phyloP scores from a whole-genome alignment of 768 basidiomycete genomes.

The Trametopsis cervina region DNA sequence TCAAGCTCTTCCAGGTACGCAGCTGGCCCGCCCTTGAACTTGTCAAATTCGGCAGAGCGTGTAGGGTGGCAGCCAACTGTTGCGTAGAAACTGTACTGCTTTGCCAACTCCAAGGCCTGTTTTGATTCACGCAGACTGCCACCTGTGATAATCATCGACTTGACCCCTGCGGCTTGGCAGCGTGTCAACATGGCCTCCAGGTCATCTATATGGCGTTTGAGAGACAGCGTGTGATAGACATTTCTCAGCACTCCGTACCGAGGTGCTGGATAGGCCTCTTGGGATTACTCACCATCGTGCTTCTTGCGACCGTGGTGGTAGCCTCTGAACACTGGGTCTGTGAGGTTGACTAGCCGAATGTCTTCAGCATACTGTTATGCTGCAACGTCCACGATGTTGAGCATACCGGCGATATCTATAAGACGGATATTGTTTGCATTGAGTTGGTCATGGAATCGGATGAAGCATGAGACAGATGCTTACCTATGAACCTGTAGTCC shows the following conservation, averaged over 20 bases:
- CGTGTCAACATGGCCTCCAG: conserved; percentile 50
- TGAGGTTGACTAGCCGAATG: conserved; percentile 37
- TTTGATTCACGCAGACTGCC: conserved; percentile 59
- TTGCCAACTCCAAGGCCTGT: conserved; percentile 54
- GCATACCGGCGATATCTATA: conserved; percentile 36
- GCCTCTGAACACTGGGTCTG: conserved; percentile 52
- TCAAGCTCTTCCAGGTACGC: conserved; percentile 58
- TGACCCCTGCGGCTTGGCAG: conserved; percentile 51
- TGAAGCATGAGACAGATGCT: background rate
- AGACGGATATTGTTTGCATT: too few species aligned
- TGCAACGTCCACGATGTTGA: background rate
- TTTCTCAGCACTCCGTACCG: background rate
- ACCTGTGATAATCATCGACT: conserved; percentile 72
- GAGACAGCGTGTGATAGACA: background rate
- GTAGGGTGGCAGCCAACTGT: conserved; percentile 82
- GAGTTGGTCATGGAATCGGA: too few species aligned
- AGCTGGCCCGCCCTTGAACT: conserved; percentile 44
- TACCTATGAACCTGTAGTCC: conserved; percentile 30
- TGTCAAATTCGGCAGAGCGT: conserved; percentile 60
- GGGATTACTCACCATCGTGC: conserved; percentile 36
- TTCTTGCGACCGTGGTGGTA: conserved; percentile 40
- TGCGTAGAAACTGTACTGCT: conserved; percentile 50
- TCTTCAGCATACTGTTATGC: background rate
- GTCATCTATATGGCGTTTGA: conserved; percentile 41
- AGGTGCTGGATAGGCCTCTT: conserved; percentile 6